Percentiles rank a stretch among this genome's conserved stretches.
Evolutionary conservation across 129 eudicot genomes (phyloP).

Genomic region (Chrysanthemum makinoi): DNA sequence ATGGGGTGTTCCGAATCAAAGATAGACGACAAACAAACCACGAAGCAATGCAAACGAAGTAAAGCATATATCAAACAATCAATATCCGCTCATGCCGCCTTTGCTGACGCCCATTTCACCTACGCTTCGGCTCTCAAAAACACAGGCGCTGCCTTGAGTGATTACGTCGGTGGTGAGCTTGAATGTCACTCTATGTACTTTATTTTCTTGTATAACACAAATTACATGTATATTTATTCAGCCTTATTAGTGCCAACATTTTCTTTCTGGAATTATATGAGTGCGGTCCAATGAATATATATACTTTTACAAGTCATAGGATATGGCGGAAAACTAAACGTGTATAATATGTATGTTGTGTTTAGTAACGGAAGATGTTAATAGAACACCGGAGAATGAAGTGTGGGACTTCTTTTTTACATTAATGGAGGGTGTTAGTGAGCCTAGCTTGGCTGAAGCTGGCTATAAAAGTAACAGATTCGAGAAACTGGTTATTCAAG

Average conservation of each 20-base stretch:
- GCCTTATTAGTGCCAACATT: background rate
- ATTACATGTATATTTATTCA: too few relatives aligned
- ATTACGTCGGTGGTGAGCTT: constrained; percentile 57
- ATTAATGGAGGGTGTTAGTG: constrained; percentile 38
- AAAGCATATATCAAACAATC: constrained; percentile 56
- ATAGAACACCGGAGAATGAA: background rate
- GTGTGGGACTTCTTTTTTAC: constrained; percentile 57
- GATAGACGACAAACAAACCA: constrained; percentile 62
- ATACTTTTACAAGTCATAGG: too few relatives aligned
- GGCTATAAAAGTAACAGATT: constrained; percentile 22
- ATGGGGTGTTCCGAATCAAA: constrained; percentile 93
- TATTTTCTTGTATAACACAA: too few relatives aligned
- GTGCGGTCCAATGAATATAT: background rate
- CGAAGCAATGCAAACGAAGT: constrained; percentile 62
- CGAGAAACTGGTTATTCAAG: constrained; percentile 28
- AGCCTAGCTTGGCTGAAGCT: constrained; percentile 30
- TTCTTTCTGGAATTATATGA: background rate
- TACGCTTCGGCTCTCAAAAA: constrained; percentile 56
- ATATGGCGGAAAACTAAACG: too few relatives aligned
- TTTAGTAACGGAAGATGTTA: too few relatives aligned
- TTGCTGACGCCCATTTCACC: constrained; percentile 61
- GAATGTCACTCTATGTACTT: background rate
- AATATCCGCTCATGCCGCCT: constrained; percentile 55
- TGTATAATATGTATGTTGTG: too few relatives aligned
- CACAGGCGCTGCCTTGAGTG: constrained; percentile 76